These are phyloP conservation scores for Calonectria honghensis DNA, from an alignment of 2,329 filamentous ascomycete species.

Conservation along the genomic window DNA sequence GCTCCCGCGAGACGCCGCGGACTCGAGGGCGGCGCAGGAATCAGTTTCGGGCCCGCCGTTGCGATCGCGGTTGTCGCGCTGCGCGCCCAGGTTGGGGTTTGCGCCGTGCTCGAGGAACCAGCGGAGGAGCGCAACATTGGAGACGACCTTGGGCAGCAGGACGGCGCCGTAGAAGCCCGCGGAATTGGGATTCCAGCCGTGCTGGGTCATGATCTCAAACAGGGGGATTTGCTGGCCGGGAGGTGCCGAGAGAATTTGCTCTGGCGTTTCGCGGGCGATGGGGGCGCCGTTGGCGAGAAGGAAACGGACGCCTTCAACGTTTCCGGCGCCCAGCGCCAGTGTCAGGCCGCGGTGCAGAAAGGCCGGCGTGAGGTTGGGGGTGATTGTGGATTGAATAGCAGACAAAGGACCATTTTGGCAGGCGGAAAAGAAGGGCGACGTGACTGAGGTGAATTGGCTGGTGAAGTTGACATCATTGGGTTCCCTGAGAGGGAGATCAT, in stretches of 20 bases:
- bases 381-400: slow-evolving; percentile 34
- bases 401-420: slow-evolving; percentile 38
- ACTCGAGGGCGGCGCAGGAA: slow-evolving; percentile 43
- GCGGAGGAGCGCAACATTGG: slow-evolving; percentile 35
- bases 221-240: slow-evolving; percentile 23
- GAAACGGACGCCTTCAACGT: slow-evolving; percentile 32
- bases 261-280: slow-evolving; percentile 36
- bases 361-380: slow-evolving; percentile 32
- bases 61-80: slow-evolving; percentile 38
- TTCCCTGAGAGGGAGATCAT: slow-evolving; percentile 39
- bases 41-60: slow-evolving; percentile 38
- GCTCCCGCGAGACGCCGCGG: slow-evolving; percentile 33
- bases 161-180: slow-evolving; percentile 42
- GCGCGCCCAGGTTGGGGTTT: slow-evolving; percentile 46
- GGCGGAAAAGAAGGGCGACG: slow-evolving; percentile 38
- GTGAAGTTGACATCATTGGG: slow-evolving; percentile 32
- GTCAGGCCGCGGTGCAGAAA: slow-evolving; percentile 41
- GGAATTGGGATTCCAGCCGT: slow-evolving; percentile 46
- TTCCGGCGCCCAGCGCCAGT: slow-evolving; percentile 36
- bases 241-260: slow-evolving; percentile 34
- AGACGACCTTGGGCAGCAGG: slow-evolving; percentile 39
- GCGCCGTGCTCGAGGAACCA: slow-evolving; percentile 50
- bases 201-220: slow-evolving; percentile 37
- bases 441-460: not conserved
- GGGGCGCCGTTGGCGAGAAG: slow-evolving; percentile 43